phyloP scores from a whole-genome alignment of 2,329 filamentous ascomycete species.

The Aspergillus phoenicis region DNA sequence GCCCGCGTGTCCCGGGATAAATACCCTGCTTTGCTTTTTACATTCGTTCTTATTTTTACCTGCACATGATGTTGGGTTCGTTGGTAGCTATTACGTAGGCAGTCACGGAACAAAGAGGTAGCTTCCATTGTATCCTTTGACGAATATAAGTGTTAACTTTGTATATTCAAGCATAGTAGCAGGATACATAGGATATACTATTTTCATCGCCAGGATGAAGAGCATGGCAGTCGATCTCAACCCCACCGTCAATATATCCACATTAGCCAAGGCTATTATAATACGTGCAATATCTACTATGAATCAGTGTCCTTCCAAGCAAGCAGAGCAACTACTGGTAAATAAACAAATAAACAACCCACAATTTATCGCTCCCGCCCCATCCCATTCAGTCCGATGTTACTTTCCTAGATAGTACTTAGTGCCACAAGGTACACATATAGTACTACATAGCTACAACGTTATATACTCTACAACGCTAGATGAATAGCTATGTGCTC shows the following conservation, averaged over 20 bases:
- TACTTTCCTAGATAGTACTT: neutral
- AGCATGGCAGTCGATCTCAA: no score
- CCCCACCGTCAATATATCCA: no score
- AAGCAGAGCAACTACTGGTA: neutral
- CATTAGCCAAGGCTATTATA: neutral
- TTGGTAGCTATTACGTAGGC: neutral
- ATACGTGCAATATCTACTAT: neutral
- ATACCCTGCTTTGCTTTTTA: slow-evolving; percentile 11
- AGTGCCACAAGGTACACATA: no score
- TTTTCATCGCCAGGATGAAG: no score
- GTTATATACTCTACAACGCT: no score
- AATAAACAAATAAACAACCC: neutral
- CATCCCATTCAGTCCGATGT: neutral
- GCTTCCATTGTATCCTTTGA: neutral
- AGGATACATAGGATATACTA: no score
- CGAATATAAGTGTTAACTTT: neutral
- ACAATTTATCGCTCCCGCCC: neutral
- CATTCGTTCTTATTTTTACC: neutral
- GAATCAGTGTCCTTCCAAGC: neutral
- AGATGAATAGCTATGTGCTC: no score
- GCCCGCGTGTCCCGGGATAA: neutral
- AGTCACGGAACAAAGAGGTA: neutral
- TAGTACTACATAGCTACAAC: no score
- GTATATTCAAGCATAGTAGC: neutral
- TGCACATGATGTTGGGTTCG: neutral